Base-by-base conservation (phyloP, 2,329 filamentous ascomycete genomes). In the Sporothrix pseudoabietina region DNA sequence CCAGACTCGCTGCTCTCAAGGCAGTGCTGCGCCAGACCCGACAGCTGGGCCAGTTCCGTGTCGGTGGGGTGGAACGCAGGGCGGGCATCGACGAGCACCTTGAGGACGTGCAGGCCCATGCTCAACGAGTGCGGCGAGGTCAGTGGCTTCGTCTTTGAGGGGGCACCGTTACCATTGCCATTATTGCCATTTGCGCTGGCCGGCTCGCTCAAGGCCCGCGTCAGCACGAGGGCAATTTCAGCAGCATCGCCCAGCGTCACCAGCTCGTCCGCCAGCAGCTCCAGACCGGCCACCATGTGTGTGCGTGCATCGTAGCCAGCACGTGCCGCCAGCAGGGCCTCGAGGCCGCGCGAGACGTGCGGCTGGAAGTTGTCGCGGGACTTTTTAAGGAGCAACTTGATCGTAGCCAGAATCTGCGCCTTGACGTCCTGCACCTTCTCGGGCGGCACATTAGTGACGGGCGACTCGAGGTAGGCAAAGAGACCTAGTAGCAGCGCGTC, bases 201-300 rank as follows among this genome's bases (percentile, higher is more conserved):
- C 75, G 85, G 81, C 72, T 80, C 82, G 14, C 82, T 79, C 47
- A 91, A 82, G 54, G 84, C 84, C 19, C 82, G 79, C 14, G 84
- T 85, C 76, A 91, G 84, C 22, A 87, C 86, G 3, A 86, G 80
- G 0, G 85, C 84, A 22, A 90, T 89, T 78, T 91, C 89, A 4
- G 87, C 83, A 6, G 88, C 86, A 69, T 92, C 87, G 1, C 91
- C 90, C 4, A 92, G 86, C 49, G 83, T 83, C 22, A 92, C 88
- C 3, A 94, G 87, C 77, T 94, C 92, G 69, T 92, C 89, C 3
- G 91, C 90, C 1, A 93, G 87, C 30, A 91, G 85, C 82, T 94
- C 92, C 55, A 94, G 85, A 26, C 92, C 92, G 72, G 88, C 89
- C 70, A 93, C 89, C 71, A 94, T 91, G 80, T 94, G 91, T 26